phyloP scores from a whole-genome alignment of 2,329 filamentous ascomycete genomes.

The Fonsecaea monophora region DNA sequence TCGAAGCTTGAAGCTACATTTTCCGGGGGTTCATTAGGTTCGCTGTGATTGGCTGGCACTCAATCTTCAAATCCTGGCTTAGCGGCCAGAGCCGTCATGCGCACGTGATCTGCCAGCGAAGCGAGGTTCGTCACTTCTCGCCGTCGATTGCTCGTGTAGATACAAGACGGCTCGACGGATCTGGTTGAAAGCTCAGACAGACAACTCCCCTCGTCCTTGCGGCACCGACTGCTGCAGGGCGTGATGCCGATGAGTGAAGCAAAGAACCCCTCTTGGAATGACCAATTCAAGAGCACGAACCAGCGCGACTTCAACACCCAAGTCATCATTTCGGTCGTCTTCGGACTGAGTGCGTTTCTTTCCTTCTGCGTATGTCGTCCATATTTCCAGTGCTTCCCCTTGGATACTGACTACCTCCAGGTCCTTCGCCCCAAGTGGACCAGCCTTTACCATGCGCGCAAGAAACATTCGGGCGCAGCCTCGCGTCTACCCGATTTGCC shows the following conservation, averaged over 20 bases:
- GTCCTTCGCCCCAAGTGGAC: constrained; percentile 90
- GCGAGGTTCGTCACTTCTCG: neutral
- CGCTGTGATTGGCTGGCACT: constrained; percentile 25
- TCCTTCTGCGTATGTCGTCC: constrained; percentile 54
- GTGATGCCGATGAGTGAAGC: constrained; percentile 28
- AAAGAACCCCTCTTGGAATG: constrained; percentile 37
- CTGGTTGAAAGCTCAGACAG: constrained; percentile 5
- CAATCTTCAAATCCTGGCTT: constrained; percentile 7
- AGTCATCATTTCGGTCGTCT: constrained; percentile 51
- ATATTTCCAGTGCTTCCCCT: neutral
- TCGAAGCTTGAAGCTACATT: constrained; percentile 35
- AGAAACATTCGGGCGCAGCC: constrained; percentile 72
- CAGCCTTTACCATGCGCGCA: constrained; percentile 85
- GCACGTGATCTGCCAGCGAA: neutral
- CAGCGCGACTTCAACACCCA: constrained; percentile 52
- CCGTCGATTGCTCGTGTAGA: neutral
- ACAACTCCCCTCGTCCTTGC: constrained; percentile 10
- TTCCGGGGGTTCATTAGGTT: constrained; percentile 24
- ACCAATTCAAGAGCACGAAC: constrained; percentile 39
- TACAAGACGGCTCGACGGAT: neutral
- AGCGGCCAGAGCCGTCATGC: neutral
- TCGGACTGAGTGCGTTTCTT: constrained; percentile 54
- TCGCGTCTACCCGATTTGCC: constrained; percentile 77
- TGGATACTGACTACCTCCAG: constrained; percentile 53
- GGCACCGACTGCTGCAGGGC: neutral